phyloP scores from a whole-genome alignment of 768 basidiomycete species.

The Mycena filopes region DNA sequence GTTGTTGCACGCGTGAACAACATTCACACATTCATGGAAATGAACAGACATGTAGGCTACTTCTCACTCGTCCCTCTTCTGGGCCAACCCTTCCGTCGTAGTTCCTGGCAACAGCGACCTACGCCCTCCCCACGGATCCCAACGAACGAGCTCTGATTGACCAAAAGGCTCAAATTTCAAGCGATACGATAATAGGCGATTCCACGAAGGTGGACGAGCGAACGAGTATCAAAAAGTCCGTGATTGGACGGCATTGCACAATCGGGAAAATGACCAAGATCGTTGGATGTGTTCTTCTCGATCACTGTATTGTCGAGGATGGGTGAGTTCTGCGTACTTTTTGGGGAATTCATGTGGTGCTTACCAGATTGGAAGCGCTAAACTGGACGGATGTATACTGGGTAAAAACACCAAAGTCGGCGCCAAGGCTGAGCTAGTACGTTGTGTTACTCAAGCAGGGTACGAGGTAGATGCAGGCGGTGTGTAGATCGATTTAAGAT shows the following conservation, averaged over 20 bases:
- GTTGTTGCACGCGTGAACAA: constrained; percentile 81
- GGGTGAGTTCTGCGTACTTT: constrained; percentile 62
- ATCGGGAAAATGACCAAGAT: constrained; percentile 90
- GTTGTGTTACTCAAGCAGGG: constrained; percentile 80
- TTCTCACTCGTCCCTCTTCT: constrained; percentile 8
- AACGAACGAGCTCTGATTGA: constrained; percentile 79
- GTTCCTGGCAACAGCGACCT: constrained; percentile 65
- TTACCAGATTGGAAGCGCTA: constrained; percentile 60
- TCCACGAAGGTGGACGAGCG: constrained; percentile 87
- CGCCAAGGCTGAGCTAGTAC: constrained; percentile 70
- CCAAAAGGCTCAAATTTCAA: constrained; percentile 83
- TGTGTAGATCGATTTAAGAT: constrained; percentile 40
- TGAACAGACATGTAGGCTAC: constrained; percentile 77
- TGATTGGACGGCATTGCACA: constrained; percentile 84
- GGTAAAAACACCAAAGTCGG: constrained; percentile 82
- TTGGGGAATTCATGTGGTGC: neutral
- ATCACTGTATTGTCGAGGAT: constrained; percentile 89
- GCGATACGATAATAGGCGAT: constrained; percentile 83
- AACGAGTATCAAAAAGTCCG: constrained; percentile 80
- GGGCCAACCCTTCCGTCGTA: constrained; percentile 33
- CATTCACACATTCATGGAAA: constrained; percentile 78
- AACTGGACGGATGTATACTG: constrained; percentile 80
- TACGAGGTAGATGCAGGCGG: constrained; percentile 78
- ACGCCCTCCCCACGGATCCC: constrained; percentile 66
- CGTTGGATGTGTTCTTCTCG: constrained; percentile 83